Evolutionary conservation across 345 rosid species (phyloP).

Genomic region (Citrus sinensis): DVS_A1.0 CM039163.1:46873501-46874000

Average conservation of each 20-base stretch:
- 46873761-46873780: neutral
- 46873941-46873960: neutral
- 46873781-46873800: slow-evolving; percentile 32
- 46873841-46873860: slow-evolving; percentile 82
- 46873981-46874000: slow-evolving; percentile 17
- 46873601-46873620: slow-evolving; percentile 39
- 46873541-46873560: neutral
- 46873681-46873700: slow-evolving; percentile 57
- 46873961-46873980: neutral
- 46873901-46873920: slow-evolving; percentile 45
- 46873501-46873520: neutral
- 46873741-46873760: neutral
- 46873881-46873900: slow-evolving; percentile 70
- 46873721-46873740: neutral
- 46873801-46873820: slow-evolving; percentile 60
- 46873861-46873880: slow-evolving; percentile 79
- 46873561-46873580: neutral
- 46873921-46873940: neutral
- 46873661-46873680: slow-evolving; percentile 57
- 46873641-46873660: slow-evolving; percentile 78
- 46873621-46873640: slow-evolving; percentile 63
- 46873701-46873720: slow-evolving; percentile 58
- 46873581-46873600: neutral
- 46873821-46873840: slow-evolving; percentile 90
- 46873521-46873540: neutral